A percentile compares a stretch with the other conserved stretches of the same genome.
Conservation (phyloP, 805 yeast genomes). For the Candida bentonensis region DNA sequence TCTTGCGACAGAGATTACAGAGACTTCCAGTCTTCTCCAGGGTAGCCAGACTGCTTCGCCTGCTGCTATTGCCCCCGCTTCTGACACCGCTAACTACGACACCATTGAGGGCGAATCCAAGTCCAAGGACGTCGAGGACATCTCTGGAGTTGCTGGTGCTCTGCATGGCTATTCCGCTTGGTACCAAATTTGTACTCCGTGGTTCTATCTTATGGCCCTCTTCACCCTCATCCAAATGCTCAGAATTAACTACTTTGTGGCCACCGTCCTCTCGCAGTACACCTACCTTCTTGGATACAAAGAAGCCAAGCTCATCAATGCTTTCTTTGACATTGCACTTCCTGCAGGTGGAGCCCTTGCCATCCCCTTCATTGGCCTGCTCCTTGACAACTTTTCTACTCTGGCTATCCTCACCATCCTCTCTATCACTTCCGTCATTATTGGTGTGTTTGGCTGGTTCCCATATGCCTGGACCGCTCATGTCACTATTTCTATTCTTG, state of each 20-base stretch:
- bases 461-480: slow-evolving; percentile 38
- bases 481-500: slow-evolving; percentile 56
- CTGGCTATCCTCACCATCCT: slow-evolving; percentile 37
- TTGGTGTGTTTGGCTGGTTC: slow-evolving; percentile 62
- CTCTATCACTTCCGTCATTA: slow-evolving; percentile 37
- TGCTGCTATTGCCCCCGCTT: slow-evolving; percentile 5
- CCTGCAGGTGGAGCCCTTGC: slow-evolving; percentile 83
- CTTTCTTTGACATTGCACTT: slow-evolving; percentile 69
- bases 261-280: slow-evolving; percentile 77
- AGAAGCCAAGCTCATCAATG: slow-evolving; percentile 44
- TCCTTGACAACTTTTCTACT: slow-evolving; percentile 63
- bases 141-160: slow-evolving; percentile 55
- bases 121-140: slow-evolving; percentile 11
- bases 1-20: slow-evolving; percentile 2
- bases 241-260: slow-evolving; percentile 83
- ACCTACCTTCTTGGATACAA: slow-evolving; percentile 44
- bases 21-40: slow-evolving; percentile 2
- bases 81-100: slow-evolving; percentile 3
- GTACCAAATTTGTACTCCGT: slow-evolving; percentile 38
- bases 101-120: slow-evolving; percentile 3
- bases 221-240: slow-evolving; percentile 85
- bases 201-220: slow-evolving; percentile 66
- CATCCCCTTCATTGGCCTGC: slow-evolving; percentile 72
- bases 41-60: slow-evolving; percentile 2
- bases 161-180: slow-evolving; percentile 48